Evolutionary conservation across 129 eudicot genomes (phyloP).

Genomic region (Flaveria bidentis): DNA sequence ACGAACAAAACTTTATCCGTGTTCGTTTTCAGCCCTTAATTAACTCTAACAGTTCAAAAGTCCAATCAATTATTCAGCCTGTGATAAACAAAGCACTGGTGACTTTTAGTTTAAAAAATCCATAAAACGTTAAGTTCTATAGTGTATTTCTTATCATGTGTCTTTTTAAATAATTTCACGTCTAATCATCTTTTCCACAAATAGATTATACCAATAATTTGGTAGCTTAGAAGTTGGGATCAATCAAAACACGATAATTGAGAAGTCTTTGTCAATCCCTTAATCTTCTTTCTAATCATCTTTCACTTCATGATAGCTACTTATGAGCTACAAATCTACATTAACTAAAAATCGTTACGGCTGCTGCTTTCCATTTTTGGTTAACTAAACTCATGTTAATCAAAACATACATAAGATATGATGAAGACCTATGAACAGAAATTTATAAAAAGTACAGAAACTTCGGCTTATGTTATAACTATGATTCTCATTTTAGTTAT

Average conservation of each 20-base stretch:
- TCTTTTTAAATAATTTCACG: neutral
- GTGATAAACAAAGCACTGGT: no score
- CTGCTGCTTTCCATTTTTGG: neutral
- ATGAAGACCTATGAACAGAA: neutral
- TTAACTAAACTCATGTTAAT: neutral
- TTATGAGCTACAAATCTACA: constrained; percentile 27
- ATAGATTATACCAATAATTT: constrained; percentile 7
- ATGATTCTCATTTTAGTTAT: no score
- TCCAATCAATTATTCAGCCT: no score
- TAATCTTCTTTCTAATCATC: constrained; percentile 19
- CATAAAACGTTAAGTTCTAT: neutral
- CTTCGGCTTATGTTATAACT: no score
- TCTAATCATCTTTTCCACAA: neutral
- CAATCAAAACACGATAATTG: constrained; percentile 30
- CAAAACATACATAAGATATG: neutral
- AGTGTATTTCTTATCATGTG: neutral
- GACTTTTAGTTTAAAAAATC: no score
- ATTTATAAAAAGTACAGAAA: neutral
- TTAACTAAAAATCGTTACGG: neutral
- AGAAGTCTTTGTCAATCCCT: constrained; percentile 29
- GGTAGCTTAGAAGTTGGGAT: constrained; percentile 19
- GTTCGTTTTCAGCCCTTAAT: no score
- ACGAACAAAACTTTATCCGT: no score
- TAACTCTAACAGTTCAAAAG: no score
- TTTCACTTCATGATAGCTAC: constrained; percentile 31